Percentiles rank a stretch among this genome's conserved stretches.
Evolutionary conservation across 179 eudicot species (phyloP).

Genomic region (Amaranthus tricolor): DNA sequence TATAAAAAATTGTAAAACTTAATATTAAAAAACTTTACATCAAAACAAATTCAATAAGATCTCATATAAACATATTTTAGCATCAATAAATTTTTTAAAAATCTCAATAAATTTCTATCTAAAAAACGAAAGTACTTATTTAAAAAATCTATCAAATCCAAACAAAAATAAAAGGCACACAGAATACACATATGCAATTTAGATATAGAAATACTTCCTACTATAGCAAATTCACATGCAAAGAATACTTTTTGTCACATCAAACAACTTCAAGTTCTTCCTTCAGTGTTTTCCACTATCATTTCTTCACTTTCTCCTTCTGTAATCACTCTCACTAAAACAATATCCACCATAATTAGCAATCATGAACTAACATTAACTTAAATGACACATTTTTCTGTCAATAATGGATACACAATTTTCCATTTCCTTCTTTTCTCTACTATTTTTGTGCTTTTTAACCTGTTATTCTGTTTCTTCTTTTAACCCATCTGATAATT

Average conservation of each 20-base stretch:
- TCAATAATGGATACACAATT: conserved; percentile 18
- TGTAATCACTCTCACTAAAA: conserved; percentile 8
- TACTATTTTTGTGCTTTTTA: conserved; percentile 13
- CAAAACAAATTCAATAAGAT: too few relatives aligned
- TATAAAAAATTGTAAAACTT: too few relatives aligned
- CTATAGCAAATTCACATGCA: too few relatives aligned
- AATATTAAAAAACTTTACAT: too few relatives aligned
- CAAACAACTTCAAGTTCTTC: not conserved
- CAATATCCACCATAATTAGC: not conserved
- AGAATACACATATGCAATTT: too few relatives aligned
- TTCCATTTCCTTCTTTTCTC: not conserved
- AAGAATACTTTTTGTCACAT: not conserved
- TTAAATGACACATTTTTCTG: conserved; percentile 1
- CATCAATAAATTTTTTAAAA: too few relatives aligned
- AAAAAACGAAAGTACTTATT: too few relatives aligned
- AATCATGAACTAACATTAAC: not conserved
- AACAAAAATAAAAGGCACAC: too few relatives aligned
- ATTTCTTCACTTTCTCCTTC: not conserved
- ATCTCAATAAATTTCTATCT: too few relatives aligned
- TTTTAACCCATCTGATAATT: conserved; percentile 39
- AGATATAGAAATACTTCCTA: too few relatives aligned
- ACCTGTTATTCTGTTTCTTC: conserved; percentile 1
- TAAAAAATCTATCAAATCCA: too few relatives aligned
- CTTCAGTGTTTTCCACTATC: not conserved
- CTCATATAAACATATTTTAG: too few relatives aligned